A percentile compares a stretch with the other conserved stretches of the same genome.
Evolutionary conservation across 495 filamentous ascomycete genomes (phyloP).

Genomic region (Neurospora sp.): DNA sequence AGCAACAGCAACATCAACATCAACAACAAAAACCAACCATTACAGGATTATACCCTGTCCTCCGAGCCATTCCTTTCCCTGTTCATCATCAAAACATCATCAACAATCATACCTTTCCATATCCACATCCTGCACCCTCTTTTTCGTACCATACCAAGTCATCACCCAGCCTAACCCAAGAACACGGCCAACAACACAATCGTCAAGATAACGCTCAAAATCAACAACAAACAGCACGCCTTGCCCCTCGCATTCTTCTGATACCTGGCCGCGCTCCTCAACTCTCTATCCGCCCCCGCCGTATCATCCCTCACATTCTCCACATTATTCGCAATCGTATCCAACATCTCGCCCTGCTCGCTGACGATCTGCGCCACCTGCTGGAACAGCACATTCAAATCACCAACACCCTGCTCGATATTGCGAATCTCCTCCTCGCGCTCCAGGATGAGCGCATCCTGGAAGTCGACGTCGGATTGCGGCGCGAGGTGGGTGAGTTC

Average conservation of each 20-base stretch:
- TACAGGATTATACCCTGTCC: neutral
- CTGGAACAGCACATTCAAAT: conserved; percentile 91
- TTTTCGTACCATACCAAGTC: neutral
- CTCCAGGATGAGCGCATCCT: conserved; percentile 89
- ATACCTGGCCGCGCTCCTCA: conserved; percentile 72
- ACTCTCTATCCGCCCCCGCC: conserved; percentile 72
- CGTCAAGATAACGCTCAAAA: conserved; percentile 76
- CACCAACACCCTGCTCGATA: conserved; percentile 91
- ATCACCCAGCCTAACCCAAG: conserved; percentile 39
- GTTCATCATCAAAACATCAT: neutral
- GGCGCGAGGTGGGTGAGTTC: conserved; percentile 73
- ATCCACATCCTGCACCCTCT: neutral
- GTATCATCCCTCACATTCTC: conserved; percentile 70
- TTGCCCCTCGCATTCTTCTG: conserved; percentile 90
- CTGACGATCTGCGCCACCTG: conserved; percentile 94
- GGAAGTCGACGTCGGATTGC: conserved; percentile 95
- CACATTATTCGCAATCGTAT: conserved; percentile 83
- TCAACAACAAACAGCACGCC: conserved; percentile 85
- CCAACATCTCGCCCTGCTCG: conserved; percentile 83
- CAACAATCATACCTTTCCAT: neutral
- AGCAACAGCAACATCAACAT: neutral
- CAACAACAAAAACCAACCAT: conserved; percentile 1
- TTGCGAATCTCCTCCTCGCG: conserved; percentile 92
- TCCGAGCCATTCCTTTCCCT: neutral
- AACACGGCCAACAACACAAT: conserved; percentile 81